phyloP scores from a whole-genome alignment of 2,329 filamentous ascomycete genomes.

The Endothia cerciana region DNA sequence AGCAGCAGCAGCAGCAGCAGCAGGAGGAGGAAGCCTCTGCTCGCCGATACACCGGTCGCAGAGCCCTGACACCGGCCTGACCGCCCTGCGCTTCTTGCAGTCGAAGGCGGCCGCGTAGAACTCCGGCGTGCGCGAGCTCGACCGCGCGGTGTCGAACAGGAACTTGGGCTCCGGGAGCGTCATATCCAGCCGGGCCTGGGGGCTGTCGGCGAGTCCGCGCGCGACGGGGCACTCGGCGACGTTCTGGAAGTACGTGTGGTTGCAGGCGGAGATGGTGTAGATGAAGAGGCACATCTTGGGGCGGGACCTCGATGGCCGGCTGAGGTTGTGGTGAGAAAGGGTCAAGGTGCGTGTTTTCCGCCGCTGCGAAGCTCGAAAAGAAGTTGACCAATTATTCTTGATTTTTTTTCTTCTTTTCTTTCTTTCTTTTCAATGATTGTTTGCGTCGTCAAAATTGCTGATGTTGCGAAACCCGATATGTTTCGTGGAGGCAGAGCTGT shows the following conservation, averaged over 20 bases:
- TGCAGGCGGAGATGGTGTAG: slow-evolving; percentile 37
- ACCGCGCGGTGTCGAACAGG: slow-evolving; percentile 29
- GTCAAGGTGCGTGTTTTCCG: neutral
- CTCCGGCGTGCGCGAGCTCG: slow-evolving; percentile 15
- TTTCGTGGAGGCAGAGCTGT: neutral
- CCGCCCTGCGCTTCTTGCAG: slow-evolving; percentile 25
- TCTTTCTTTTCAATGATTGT: too few relatives aligned
- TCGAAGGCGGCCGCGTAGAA: slow-evolving; percentile 10
- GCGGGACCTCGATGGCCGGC: neutral
- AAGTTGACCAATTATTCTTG: too few relatives aligned
- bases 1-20: neutral
- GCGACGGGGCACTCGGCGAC: slow-evolving; percentile 38
- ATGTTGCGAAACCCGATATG: neutral
- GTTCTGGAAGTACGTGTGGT: slow-evolving; percentile 41
- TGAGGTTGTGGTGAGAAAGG: neutral
- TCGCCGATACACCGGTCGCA: slow-evolving; percentile 13
- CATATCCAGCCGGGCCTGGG: slow-evolving; percentile 30
- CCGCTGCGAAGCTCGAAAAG: neutral
- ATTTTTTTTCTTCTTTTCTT: neutral
- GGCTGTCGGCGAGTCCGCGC: slow-evolving; percentile 30
- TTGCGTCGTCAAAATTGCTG: neutral
- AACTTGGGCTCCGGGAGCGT: slow-evolving; percentile 31
- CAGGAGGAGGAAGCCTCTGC: neutral
- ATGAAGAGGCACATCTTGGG: slow-evolving; percentile 40
- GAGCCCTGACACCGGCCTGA: slow-evolving; percentile 18